phyloP scores from a whole-genome alignment of 2,329 filamentous ascomycete species.

The Pseudogymnoascus pannorum region DNA sequence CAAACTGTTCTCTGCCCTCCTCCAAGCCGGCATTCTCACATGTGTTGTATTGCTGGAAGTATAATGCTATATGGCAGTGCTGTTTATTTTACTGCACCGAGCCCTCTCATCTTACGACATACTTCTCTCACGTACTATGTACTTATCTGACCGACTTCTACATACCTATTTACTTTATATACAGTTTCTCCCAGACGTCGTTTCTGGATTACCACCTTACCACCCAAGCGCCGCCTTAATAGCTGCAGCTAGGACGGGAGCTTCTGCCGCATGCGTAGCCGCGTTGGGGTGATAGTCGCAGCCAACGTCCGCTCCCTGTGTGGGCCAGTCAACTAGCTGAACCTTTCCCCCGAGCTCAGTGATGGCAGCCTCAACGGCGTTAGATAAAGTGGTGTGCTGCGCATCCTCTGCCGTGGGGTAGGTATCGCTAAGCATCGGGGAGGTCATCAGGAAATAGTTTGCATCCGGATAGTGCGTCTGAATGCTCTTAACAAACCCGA shows the following conservation, averaged over 20 bases:
- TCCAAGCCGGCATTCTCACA: not conserved
- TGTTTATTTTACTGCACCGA: not conserved
- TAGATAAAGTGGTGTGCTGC: constrained; percentile 32
- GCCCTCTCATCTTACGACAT: not conserved
- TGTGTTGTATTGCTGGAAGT: not conserved
- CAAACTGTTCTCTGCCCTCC: not conserved
- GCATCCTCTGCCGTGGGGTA: constrained; percentile 32
- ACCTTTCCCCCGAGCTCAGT: constrained; percentile 27
- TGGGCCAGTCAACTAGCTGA: constrained; percentile 36
- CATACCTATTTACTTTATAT: not conserved
- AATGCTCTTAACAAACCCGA: constrained; percentile 29
- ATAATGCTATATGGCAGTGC: not conserved
- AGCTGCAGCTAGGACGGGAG: constrained; percentile 25
- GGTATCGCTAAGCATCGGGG: constrained; percentile 34
- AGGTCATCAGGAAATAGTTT: constrained; percentile 34
- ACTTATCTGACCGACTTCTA: not conserved
- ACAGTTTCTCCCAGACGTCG: not conserved
- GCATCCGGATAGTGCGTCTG: constrained; percentile 31
- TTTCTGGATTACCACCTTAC: not conserved
- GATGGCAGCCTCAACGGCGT: constrained; percentile 31
- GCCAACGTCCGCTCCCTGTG: constrained; percentile 33
- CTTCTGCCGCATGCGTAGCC: constrained; percentile 31
- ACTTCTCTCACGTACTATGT: not conserved
- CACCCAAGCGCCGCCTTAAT: constrained; percentile 19
- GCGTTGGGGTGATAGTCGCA: constrained; percentile 38